phyloP scores from a whole-genome alignment of 2,329 filamentous ascomycete genomes.

The Alternaria sp. region DNA sequence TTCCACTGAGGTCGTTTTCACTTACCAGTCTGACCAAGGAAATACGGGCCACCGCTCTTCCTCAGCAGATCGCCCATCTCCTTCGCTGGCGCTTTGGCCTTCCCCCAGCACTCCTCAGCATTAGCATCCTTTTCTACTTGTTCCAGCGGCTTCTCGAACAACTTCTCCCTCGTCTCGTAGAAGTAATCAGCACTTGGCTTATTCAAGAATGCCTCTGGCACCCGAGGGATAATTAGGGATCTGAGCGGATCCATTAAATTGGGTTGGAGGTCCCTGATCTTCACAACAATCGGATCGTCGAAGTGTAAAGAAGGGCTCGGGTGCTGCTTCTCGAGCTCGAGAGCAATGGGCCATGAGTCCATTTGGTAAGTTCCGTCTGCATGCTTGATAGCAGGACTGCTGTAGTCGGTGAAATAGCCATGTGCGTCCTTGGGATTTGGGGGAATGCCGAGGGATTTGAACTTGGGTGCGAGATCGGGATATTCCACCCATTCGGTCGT shows the following conservation, averaged over 20 bases:
- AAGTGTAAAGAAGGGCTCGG: slow-evolving; percentile 68
- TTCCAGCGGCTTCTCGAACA: slow-evolving; percentile 63
- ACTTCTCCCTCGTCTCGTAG: slow-evolving; percentile 59
- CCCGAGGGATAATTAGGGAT: slow-evolving; percentile 50
- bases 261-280: slow-evolving; percentile 55
- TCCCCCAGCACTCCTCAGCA: slow-evolving; percentile 61
- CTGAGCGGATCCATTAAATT: slow-evolving; percentile 31
- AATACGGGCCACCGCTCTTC: slow-evolving; percentile 68
- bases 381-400: slow-evolving; percentile 65
- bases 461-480: slow-evolving; percentile 67
- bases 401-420: slow-evolving; percentile 56
- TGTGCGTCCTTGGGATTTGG: slow-evolving; percentile 54
- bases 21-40: slow-evolving; percentile 63
- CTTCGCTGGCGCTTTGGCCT: slow-evolving; percentile 51
- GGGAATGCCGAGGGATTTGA: slow-evolving; percentile 58
- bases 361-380: slow-evolving; percentile 68
- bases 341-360: slow-evolving; percentile 70
- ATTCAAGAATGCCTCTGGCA: slow-evolving; percentile 63
- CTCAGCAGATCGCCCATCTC: slow-evolving; percentile 58
- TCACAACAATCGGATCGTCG: slow-evolving; percentile 60
- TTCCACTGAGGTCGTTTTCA: slow-evolving; percentile 33
- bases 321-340: slow-evolving; percentile 65
- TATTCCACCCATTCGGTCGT: slow-evolving; percentile 76
- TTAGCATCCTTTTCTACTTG: slow-evolving; percentile 60
- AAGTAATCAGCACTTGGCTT: slow-evolving; percentile 65